Conservation (phyloP, 495 filamentous ascomycete species). For the Penicillium bovifimosum region DNA sequence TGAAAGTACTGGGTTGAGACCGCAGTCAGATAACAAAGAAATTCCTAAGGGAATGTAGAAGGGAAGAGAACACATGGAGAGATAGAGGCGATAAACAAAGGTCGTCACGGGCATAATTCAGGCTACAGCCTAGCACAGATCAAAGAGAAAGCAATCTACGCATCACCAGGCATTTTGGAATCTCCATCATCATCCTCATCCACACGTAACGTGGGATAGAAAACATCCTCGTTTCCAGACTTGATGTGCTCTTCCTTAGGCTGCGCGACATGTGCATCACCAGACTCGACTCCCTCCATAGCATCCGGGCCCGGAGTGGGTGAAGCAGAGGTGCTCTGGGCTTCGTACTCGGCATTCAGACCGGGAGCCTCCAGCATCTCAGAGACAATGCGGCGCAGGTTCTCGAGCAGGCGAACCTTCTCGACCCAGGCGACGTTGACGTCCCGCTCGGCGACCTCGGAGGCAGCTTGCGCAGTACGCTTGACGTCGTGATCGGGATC, state of each 20-base stretch:
- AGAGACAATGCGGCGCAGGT: conserved; percentile 61
- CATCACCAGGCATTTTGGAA: conserved; percentile 33
- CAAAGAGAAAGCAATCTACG: conserved; percentile 8
- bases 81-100: conserved; percentile 10
- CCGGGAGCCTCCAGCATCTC: conserved; percentile 59
- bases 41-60: background rate
- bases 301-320: conserved; percentile 22
- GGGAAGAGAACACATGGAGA: background rate
- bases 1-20: background rate
- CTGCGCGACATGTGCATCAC: conserved; percentile 10
- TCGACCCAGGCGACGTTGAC: conserved; percentile 74
- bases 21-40: background rate
- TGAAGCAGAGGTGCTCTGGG: conserved; percentile 10
- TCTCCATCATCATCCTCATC: conserved; percentile 42
- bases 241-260: conserved; percentile 21
- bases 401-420: conserved; percentile 75
- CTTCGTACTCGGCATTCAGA: conserved; percentile 44
- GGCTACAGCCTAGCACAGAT: conserved; percentile 2
- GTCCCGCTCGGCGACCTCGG: conserved; percentile 43
- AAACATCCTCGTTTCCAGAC: conserved; percentile 22
- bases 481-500: conserved; percentile 38
- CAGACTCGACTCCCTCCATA: conserved; percentile 40
- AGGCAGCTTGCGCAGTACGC: conserved; percentile 41
- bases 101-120: conserved; percentile 26
- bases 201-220: conserved; percentile 46